Base-by-base conservation (phyloP, 2,329 filamentous ascomycete genomes). In the Penicillium sp. region DNA sequence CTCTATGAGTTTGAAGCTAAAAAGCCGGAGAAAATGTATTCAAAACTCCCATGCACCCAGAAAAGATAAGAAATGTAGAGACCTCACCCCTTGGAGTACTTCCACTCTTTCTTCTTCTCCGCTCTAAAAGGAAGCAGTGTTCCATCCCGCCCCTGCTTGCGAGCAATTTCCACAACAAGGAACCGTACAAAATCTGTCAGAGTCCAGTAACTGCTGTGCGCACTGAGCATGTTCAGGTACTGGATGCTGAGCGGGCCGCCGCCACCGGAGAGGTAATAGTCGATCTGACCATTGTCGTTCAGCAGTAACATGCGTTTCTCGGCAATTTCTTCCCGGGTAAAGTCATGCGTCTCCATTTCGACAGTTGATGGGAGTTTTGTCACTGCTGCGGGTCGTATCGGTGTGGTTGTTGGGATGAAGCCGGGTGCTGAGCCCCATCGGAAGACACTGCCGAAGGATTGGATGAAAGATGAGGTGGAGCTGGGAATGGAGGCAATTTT, bases 261-360 rank as follows among this genome's bases (percentile, higher is more conserved):
- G 0, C 92, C 91, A 8, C 92, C 93, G 53, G 88, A 88, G 53
- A 99, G 81, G 70, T 90, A 96, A 78, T 88, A 99, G 75, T 99
- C 95, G 44, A 99, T 89, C 78, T 99, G 95, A 0, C 93, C 94
- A 68, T 98, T 98, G 71, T 99, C 95, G 69, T 99, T 99, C 4
- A 99, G 85, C 8, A 97, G 77, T 64, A 88, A 89, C 66, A 93
- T 93, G 69, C 94, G 89, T 75, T 90, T 92, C 80, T 98, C 95
- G 0, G 93, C 94, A 57, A 96, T 86, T 71, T 97, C 93, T 76
- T 98, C 94, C 2, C 92, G 86, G 0, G 91, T 91, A 74, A 99
- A 99, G 75, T 99, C 91, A 73, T 98, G 95, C 0, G 94, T 94
- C 73, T 98, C 94, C 56, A 99, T 85, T 76, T 99, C 95, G n/a